Conservation (phyloP, 345 rosid species). For the Kandelia obovata region DNA sequence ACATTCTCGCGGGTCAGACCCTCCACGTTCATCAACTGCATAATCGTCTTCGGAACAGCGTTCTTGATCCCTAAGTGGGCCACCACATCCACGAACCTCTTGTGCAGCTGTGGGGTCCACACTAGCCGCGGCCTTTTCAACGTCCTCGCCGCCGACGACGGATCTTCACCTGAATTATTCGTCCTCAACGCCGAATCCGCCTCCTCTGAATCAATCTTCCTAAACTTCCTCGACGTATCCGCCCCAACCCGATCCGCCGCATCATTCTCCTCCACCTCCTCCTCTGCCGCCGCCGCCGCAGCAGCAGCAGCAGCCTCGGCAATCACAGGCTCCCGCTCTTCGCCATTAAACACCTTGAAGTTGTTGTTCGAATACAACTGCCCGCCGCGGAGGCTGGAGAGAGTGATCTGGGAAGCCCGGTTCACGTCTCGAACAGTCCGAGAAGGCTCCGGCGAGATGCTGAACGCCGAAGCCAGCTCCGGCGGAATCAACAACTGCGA, state of each 20-base stretch:
- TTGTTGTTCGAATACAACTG: slow-evolving; percentile 30
- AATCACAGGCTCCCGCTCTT: slow-evolving; percentile 26
- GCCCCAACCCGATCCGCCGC: slow-evolving; percentile 44
- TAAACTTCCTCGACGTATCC: slow-evolving; percentile 54
- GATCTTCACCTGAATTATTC: slow-evolving; percentile 50
- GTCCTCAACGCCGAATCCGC: slow-evolving; percentile 65
- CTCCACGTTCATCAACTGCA: slow-evolving; percentile 98
- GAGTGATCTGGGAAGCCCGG: slow-evolving; percentile 65
- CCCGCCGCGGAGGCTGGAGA: slow-evolving; percentile 44
- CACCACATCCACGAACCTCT: slow-evolving; percentile 94
- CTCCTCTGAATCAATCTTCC: slow-evolving; percentile 65
- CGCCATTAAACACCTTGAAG: slow-evolving; percentile 32
- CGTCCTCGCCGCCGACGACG: slow-evolving; percentile 42
- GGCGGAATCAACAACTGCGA: slow-evolving; percentile 60
- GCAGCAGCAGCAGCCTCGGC: slow-evolving; percentile 37
- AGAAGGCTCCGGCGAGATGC: slow-evolving; percentile 57
- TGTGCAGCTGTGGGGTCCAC: slow-evolving; percentile 98
- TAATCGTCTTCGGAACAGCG: slow-evolving; percentile 97
- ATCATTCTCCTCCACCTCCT: slow-evolving; percentile 37
- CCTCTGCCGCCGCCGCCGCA: slow-evolving; percentile 39
- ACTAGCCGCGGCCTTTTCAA: slow-evolving; percentile 77
- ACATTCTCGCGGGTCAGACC: slow-evolving; percentile 94
- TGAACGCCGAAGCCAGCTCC: slow-evolving; percentile 83
- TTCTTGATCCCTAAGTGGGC: slow-evolving; percentile 77
- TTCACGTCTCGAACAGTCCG: slow-evolving; percentile 58